Conservation (phyloP, 176 grass and related monocot species). For the Avena insularis region DNA sequence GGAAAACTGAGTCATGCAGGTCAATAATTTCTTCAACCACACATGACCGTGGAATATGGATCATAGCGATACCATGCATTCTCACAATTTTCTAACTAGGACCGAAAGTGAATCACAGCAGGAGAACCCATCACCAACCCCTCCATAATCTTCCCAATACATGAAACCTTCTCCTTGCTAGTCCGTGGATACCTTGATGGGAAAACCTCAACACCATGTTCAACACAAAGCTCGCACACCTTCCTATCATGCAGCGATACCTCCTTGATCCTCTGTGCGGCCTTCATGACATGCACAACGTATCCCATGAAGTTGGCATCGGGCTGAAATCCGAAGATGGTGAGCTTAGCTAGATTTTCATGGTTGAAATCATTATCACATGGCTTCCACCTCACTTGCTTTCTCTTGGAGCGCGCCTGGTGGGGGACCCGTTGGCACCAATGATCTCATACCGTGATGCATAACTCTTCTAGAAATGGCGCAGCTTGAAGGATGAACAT, state of each 20-base stretch:
- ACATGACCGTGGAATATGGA: no score
- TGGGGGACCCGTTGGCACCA: background rate
- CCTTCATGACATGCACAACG: background rate
- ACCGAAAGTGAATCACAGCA: no score
- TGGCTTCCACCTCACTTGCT: background rate
- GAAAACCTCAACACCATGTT: no score
- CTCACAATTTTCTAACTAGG: no score
- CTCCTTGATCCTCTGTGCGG: background rate
- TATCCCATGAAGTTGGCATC: background rate
- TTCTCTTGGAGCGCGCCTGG: background rate
- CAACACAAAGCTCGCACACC: background rate
- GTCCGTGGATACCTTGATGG: no score
- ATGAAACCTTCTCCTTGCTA: no score
- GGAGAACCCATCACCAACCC: no score
- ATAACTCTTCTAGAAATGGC: background rate
- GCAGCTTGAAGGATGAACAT: background rate
- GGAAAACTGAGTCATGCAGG: no score
- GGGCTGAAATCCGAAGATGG: background rate
- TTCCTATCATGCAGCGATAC: background rate
- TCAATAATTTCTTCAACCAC: no score
- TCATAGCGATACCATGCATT: no score
- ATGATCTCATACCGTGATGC: background rate
- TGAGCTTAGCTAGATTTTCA: background rate
- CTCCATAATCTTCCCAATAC: no score
- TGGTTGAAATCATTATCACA: background rate